Evolutionary conservation across 176 grass and related monocot species (phyloP), one percentile per base, ranked within the genome.

Genomic region (Luzula sylvatica): DNA sequence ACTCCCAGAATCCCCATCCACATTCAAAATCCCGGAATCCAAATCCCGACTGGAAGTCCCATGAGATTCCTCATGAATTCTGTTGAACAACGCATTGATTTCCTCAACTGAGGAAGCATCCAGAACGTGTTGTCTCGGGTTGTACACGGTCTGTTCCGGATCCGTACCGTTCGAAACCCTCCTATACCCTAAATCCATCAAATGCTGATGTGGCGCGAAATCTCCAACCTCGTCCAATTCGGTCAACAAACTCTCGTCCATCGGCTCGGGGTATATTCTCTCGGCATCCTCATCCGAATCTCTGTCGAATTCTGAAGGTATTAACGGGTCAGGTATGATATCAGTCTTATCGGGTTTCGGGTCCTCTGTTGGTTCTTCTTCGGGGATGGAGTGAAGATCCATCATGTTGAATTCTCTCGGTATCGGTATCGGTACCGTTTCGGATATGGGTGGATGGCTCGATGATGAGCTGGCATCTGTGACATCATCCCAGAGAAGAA

Each of bases 81-180:
- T 54, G 16, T 56, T 86, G 30, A 75, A 64, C 38, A 69, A 66
- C 42, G 30, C 16, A 54, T 73, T 22, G 46, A 73, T 70, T 69
- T 55, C 74, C 65, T 87, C 65, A 47, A 61, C 14, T 14, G 65
- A 59, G 52, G 56, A 87, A 42, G 55, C 24, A 65, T 86, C 79
- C 52, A 89, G 74, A 68, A 89, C 62, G 30, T 35, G 65, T 38
- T 20, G 59, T 52, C 72, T 59, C 15, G 90, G 76, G 63, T 96
- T 96, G 71, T 96, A 89, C 26, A 96, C 84, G 11, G 71, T 96
- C 68, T 79, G 77, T 62, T 89, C 90, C 42, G 46, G 67, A 50
- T 96, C 71, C 42, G 42, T 63, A 66, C 56, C 43, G 75, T 70
- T 50, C 23, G 39, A 69, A 71, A 43, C 14, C 73, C 50, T 70